A percentile compares a stretch with the other conserved stretches of the same genome.
Conservation (phyloP, 2,329 filamentous ascomycete genomes). For the Apiospora koreana region DNA sequence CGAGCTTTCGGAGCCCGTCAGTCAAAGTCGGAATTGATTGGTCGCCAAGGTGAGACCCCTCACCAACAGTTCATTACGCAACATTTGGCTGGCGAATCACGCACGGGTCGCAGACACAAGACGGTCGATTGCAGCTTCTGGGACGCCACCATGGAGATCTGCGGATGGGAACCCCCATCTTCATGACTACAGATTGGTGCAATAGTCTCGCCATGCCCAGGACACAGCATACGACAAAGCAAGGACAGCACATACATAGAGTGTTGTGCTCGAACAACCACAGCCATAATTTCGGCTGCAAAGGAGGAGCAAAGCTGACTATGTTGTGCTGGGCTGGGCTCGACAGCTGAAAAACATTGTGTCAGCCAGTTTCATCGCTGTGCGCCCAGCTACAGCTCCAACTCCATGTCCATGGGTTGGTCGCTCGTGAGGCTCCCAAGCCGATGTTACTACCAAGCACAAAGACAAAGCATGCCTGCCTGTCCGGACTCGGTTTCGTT, state of each 20-base stretch:
- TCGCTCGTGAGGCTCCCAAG: neutral
- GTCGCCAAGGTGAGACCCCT: neutral
- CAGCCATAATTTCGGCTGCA: neutral
- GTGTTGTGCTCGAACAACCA: neutral
- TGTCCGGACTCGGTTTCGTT: neutral
- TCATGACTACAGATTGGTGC: neutral
- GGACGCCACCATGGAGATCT: neutral
- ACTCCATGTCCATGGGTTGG: neutral
- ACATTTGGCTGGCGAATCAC: conserved; percentile 3
- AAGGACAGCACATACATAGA: neutral
- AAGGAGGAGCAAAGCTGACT: too few relatives aligned
- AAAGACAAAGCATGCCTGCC: neutral
- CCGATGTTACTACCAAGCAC: neutral
- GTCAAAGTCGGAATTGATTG: neutral
- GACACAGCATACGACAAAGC: neutral
- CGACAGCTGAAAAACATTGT: neutral
- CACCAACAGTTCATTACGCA: neutral
- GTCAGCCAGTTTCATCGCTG: neutral
- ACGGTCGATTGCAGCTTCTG: conserved; percentile 2
- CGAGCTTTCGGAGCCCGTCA: neutral
- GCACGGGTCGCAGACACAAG: neutral
- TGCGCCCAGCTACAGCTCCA: neutral
- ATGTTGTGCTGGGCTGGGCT: neutral
- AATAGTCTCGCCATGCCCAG: neutral
- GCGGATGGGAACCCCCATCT: neutral